Evolutionary conservation across 2,329 filamentous ascomycete genomes (phyloP), one percentile per base, ranked within the genome.

Genomic region (Diplodia mutila): DNA sequence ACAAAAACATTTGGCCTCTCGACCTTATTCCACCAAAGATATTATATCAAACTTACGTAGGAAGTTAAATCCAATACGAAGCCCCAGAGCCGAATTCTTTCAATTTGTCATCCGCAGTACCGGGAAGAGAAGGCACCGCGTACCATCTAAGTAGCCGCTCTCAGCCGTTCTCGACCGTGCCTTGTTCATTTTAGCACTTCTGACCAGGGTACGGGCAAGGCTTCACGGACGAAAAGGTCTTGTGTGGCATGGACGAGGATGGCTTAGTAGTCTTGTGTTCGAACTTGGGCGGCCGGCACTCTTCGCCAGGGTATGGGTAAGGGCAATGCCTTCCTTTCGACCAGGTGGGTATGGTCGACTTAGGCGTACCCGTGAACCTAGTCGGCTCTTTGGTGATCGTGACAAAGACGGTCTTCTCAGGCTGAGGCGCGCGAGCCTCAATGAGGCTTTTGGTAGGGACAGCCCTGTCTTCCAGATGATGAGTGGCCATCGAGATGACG

Each of bases 301-400:
- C n/a, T 27, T 65, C 61, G 16, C 61, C 61, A 4, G 61, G 61
- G 21, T 65, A 65, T 12, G 61, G 61, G 32, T 53, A 65, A 32
- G 61, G 61, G 32, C 61, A 65, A 37, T 65, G 49, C 49, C 46
- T 54, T 21, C 61, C 61, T 37, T 54, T 65, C 23, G 61, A 65
- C 32, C 48, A 65, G 16, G 21, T 65, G 11, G 49, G 46, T n/a
- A 6, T 18, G n/a, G 59, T 51, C 16, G 61, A 16, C 48, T 52
- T 53, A 7, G 48, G 29, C 21, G 37, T 64, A 12, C 1, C 18
- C 1, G 32, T 25, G 8, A 46, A n/a, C n/a, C 32, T 64, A 8
- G 27, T 23, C 37, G 61, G 34, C 7, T 37, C 61, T 9, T 42
- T 65, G 39, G 59, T 51, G 29, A 63, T 65, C 4, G 61, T 42